Percentiles rank a stretch among this genome's conserved stretches.
Conservation (phyloP, 768 basidiomycete genomes). For the Lenzites betulinus region DNA sequence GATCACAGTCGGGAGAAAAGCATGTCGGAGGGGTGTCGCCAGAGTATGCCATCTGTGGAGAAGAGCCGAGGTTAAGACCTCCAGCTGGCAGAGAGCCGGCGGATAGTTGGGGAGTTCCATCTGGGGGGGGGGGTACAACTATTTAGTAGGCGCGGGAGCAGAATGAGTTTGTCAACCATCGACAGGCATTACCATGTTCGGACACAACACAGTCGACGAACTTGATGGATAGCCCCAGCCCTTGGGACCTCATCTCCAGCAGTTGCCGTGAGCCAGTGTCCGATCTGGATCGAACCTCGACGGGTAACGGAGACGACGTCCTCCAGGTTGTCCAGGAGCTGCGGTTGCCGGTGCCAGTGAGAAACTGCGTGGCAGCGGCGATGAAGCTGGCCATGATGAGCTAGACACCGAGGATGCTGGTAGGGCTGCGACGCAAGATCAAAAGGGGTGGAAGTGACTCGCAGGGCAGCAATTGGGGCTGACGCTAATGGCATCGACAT, state of each 20-base stretch:
- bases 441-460: not conserved
- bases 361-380: slow-evolving; percentile 2
- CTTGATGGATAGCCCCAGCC: not conserved
- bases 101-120: not conserved
- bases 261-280: not conserved
- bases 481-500: no score
- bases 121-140: not conserved
- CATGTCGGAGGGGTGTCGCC: not conserved
- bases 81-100: not conserved
- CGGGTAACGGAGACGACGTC: not conserved
- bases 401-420: not conserved
- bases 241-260: not conserved
- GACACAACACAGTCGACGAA: not conserved
- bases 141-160: no score
- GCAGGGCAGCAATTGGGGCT: no score
- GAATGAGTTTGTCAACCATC: no score
- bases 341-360: not conserved
- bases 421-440: not conserved
- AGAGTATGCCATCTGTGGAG: not conserved
- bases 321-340: not conserved
- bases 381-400: not conserved
- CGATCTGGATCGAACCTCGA: not conserved
- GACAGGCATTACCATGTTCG: no score
- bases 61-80: not conserved
- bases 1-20: slow-evolving; percentile 7